These are phyloP conservation scores for Phaeosphaeria sp. DNA, from an alignment of 2,329 filamentous ascomycete species.

Conservation along the genomic window DNA sequence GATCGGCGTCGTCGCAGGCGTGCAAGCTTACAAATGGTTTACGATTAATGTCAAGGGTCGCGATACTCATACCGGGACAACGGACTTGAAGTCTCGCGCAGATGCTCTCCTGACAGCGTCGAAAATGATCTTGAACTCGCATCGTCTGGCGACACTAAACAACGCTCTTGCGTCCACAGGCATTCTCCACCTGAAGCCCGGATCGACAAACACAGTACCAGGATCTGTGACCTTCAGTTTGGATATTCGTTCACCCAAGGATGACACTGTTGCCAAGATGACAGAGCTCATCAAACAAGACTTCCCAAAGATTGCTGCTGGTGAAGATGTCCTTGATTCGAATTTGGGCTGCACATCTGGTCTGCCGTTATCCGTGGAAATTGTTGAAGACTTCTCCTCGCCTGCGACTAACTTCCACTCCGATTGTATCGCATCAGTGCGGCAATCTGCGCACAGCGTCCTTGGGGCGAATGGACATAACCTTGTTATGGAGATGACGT, in stretches of 20 bases:
- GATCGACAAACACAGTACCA: conserved; percentile 76
- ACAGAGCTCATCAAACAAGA: conserved; percentile 63
- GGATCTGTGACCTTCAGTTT: conserved; percentile 71
- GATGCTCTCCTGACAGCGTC: conserved; percentile 73
- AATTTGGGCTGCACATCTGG: conserved; percentile 54
- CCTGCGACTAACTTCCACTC: conserved; percentile 66
- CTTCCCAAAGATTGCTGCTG: conserved; percentile 66
- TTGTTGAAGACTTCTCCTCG: conserved; percentile 67
- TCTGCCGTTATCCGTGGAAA: conserved; percentile 62
- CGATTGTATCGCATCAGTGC: conserved; percentile 71
- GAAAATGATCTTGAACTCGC: conserved; percentile 70
- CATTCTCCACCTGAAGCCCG: conserved; percentile 70
- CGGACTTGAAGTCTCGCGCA: conserved; percentile 68
- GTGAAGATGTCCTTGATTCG: conserved; percentile 59
- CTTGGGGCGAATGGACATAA: conserved; percentile 56
- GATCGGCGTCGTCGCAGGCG: conserved; percentile 73
- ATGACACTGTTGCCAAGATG: conserved; percentile 63
- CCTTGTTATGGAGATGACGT: conserved; percentile 66
- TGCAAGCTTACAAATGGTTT: conserved; percentile 79
- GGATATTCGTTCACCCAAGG: conserved; percentile 68
- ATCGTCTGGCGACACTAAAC: conserved; percentile 66
- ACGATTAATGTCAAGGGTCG: conserved; percentile 69
- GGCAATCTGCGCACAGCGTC: conserved; percentile 65
- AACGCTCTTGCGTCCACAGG: conserved; percentile 72
- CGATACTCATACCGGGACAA: conserved; percentile 78